Evolutionary conservation across 495 filamentous ascomycete species (phyloP).

Genomic region (Penicillium parvum): DNA sequence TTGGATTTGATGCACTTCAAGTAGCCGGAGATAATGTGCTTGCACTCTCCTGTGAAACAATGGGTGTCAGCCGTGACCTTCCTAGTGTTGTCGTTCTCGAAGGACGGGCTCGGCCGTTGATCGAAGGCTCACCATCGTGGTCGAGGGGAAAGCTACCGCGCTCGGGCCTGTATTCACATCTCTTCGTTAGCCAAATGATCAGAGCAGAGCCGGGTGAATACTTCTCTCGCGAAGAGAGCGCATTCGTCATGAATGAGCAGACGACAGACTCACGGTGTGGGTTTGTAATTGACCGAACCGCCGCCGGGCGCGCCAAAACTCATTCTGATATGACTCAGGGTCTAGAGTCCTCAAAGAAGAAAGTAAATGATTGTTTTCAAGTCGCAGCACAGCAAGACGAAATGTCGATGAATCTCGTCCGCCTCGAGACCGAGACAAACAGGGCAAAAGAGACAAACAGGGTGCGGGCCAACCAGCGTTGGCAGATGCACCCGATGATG

Average conservation of each 20-base stretch:
- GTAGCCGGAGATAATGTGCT: constrained; percentile 76
- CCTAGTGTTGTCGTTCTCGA: background rate
- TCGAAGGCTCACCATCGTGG: constrained; percentile 65
- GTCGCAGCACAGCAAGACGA: background rate
- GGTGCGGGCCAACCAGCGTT: constrained; percentile 14
- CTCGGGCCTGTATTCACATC: constrained; percentile 60
- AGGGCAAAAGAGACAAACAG: constrained; percentile 37
- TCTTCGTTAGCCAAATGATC: background rate
- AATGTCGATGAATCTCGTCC: background rate
- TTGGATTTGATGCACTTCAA: constrained; percentile 77
- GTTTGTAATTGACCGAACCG: constrained; percentile 63
- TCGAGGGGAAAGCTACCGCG: constrained; percentile 95
- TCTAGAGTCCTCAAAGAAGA: background rate
- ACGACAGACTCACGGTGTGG: constrained; percentile 61
- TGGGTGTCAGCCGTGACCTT: background rate
- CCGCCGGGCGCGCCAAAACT: constrained; percentile 77
- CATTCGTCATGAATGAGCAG: no score
- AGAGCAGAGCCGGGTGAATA: no score
- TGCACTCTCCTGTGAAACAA: constrained; percentile 73
- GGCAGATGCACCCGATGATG: constrained; percentile 19
- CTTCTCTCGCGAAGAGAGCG: background rate
- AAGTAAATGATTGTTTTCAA: background rate
- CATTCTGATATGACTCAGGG: constrained; percentile 25
- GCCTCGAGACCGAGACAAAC: constrained; percentile 32
- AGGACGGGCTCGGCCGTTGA: background rate